Percentiles rank a stretch among this genome's conserved stretches.
These are phyloP conservation scores for Drosera spatulata DNA, from an alignment of 179 eudicot species.

Conservation along the genomic window DNA sequence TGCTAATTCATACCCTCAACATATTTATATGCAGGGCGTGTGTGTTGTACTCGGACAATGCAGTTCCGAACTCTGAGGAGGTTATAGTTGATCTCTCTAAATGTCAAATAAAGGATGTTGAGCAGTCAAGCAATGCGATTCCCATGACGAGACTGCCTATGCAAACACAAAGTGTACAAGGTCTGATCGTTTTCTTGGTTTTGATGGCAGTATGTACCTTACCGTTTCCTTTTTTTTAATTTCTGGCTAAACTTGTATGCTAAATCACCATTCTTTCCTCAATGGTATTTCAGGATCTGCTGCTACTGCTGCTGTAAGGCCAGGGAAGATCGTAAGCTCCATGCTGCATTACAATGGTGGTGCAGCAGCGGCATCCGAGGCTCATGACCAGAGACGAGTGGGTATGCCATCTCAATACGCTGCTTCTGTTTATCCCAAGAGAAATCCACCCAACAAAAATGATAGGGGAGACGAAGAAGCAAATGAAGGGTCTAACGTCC, in stretches of 20 bases:
- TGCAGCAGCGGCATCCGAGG: conserved; percentile 54
- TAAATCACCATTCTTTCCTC: background rate
- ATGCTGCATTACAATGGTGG: conserved; percentile 56
- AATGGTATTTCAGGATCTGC: background rate
- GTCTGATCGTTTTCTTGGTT: conserved; percentile 17
- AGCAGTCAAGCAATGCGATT: conserved; percentile 39
- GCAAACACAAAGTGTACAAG: conserved; percentile 75
- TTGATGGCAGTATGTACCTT: no score
- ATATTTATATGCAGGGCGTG: conserved; percentile 41
- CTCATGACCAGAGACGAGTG: conserved; percentile 43
- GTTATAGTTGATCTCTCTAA: conserved; percentile 65
- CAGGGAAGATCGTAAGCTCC: conserved; percentile 75
- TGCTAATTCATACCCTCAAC: background rate
- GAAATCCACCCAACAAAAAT: conserved; percentile 50
- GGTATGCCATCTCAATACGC: conserved; percentile 51
- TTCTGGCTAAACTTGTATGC: background rate
- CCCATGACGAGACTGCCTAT: conserved; percentile 68
- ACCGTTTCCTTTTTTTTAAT: no score
- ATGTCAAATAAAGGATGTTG: conserved; percentile 66
- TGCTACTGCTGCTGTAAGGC: conserved; percentile 45
- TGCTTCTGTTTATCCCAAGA: conserved; percentile 56
- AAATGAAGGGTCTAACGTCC: conserved; percentile 53
- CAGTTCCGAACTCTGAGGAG: conserved; percentile 42
- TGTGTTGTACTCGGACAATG: conserved; percentile 63
- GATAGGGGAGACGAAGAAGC: conserved; percentile 58